Percentiles rank a stretch among this genome's conserved stretches.
Evolutionary conservation across 371 early-diverging fungal species (phyloP).

Genomic region (Rhizopus microsporus): DNA sequence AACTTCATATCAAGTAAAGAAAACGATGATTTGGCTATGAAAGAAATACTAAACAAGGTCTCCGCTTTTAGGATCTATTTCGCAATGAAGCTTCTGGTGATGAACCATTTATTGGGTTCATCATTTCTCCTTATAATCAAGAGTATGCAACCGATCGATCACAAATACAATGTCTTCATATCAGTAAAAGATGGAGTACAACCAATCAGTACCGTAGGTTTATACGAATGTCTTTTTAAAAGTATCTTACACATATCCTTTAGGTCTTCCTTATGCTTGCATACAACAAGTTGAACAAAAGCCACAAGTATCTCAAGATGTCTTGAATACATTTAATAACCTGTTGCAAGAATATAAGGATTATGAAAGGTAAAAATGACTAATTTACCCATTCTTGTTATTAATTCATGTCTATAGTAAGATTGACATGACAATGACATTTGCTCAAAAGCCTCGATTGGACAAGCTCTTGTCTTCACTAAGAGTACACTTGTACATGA

Average conservation of each 20-base stretch:
- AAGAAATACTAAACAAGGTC: constrained; percentile 23
- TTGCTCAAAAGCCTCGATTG: constrained; percentile 27
- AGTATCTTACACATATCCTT: neutral
- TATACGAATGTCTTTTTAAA: neutral
- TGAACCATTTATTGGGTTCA: constrained; percentile 83
- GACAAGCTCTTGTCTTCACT: constrained; percentile 50
- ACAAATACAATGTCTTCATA: constrained; percentile 55
- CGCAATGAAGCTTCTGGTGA: constrained; percentile 55
- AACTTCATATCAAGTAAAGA: constrained; percentile 66
- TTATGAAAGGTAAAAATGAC: constrained; percentile 50
- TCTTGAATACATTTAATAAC: constrained; percentile 44
- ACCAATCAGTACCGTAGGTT: constrained; percentile 43
- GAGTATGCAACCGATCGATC: constrained; percentile 37
- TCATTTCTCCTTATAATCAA: constrained; percentile 72
- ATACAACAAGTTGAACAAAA: constrained; percentile 37
- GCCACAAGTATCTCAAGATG: constrained; percentile 36
- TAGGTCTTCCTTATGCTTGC: constrained; percentile 53
- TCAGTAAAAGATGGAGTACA: constrained; percentile 42
- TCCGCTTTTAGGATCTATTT: constrained; percentile 43
- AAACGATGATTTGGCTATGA: neutral
- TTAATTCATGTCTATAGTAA: constrained; percentile 20
- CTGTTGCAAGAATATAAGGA: constrained; percentile 51
- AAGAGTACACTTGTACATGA: constrained; percentile 38
- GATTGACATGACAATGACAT: constrained; percentile 27
- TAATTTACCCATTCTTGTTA: neutral